A percentile compares a stretch with the other conserved stretches of the same genome.
phyloP scores from a whole-genome alignment of 257 asterid species.

The Solanum bulbocastanum region DNA sequence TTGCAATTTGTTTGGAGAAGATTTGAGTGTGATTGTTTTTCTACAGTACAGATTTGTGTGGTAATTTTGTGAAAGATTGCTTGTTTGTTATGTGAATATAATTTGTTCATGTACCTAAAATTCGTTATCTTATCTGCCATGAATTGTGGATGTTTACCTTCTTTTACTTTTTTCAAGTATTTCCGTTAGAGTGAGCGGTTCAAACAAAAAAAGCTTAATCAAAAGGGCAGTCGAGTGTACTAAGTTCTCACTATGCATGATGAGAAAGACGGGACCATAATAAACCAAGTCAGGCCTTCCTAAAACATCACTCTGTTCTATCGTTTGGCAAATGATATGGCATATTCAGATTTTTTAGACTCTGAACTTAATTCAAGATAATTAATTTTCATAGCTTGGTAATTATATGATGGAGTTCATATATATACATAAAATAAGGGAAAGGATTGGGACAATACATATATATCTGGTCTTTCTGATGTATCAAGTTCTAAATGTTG shows the following conservation, averaged over 20 bases:
- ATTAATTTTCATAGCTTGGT: neutral
- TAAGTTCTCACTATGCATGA: neutral
- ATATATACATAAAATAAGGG: neutral
- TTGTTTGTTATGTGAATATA: neutral
- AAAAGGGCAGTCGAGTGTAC: neutral
- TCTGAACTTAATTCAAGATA: neutral
- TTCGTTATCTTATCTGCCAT: neutral
- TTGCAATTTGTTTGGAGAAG: neutral
- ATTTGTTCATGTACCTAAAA: neutral
- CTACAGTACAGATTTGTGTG: neutral
- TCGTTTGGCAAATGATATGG: neutral
- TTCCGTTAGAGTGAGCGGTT: neutral
- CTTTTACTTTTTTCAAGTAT: neutral
- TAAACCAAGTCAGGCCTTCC: no score
- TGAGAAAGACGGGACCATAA: neutral
- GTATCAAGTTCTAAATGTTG: neutral
- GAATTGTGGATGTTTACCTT: neutral
- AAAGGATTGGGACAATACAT: neutral
- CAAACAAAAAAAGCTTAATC: neutral
- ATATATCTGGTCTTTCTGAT: neutral
- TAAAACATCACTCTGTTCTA: no score
- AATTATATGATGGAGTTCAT: neutral
- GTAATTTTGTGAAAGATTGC: neutral
- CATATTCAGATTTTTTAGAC: neutral
- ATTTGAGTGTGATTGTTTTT: neutral